A percentile compares a stretch with the other conserved stretches of the same genome.
These are phyloP conservation scores for Aspergillus ibericus DNA, from an alignment of 2,329 filamentous ascomycete genomes.

Conservation along the genomic window DNA sequence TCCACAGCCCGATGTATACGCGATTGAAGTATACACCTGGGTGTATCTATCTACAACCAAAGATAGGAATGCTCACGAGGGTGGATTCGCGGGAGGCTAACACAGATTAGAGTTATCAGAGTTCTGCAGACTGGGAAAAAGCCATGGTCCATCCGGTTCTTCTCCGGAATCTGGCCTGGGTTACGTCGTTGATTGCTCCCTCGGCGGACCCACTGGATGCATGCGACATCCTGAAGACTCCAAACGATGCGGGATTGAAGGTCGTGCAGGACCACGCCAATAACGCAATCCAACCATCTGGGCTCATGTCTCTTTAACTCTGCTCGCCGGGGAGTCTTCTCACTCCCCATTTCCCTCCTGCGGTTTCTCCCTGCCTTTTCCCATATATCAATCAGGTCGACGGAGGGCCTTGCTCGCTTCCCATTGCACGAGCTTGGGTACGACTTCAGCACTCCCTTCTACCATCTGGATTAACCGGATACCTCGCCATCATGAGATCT, in stretches of 20 bases:
- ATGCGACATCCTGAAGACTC: not conserved
- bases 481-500: conserved; percentile 12
- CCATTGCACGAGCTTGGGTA: not conserved
- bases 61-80: no score
- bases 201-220: not conserved
- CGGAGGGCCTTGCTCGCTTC: not conserved
- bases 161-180: not conserved
- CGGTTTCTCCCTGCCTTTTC: not conserved
- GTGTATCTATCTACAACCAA: no score
- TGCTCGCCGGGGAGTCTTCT: not conserved
- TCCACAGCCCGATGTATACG: no score
- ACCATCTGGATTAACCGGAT: not conserved
- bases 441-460: not conserved
- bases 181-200: not conserved
- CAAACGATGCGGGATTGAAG: not conserved
- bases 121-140: no score
- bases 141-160: no score
- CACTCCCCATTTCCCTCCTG: not conserved
- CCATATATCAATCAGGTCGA: not conserved
- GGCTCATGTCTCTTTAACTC: not conserved
- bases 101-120: no score
- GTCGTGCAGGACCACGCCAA: not conserved
- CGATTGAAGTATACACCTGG: no score
- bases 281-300: not conserved
- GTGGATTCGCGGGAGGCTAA: no score